Evolutionary conservation across 2,329 filamentous ascomycete genomes (phyloP).

Genomic region (Cytospora schulzeri): DNA sequence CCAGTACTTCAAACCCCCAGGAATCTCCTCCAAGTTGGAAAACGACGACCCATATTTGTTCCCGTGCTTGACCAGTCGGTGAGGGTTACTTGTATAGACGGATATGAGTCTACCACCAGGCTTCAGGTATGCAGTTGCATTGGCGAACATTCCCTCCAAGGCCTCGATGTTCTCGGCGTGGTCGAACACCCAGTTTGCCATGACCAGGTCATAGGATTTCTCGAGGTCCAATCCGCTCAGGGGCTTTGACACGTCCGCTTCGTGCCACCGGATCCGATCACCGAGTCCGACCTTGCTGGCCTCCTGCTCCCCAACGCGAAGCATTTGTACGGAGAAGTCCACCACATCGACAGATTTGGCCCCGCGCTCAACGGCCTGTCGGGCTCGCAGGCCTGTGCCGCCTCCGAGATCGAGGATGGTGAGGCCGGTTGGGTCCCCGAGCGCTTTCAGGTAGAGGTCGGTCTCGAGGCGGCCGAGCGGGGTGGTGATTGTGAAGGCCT

Average conservation of each 20-base stretch:
- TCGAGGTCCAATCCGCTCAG: conserved; percentile 22
- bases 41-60: not conserved
- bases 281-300: not conserved
- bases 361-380: conserved; percentile 32
- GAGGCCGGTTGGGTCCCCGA: conserved; percentile 33
- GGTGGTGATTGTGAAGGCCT: conserved; percentile 1
- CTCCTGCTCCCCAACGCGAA: conserved; percentile 29
- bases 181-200: conserved; percentile 30
- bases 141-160: conserved; percentile 30
- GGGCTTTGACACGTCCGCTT: conserved; percentile 27
- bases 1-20: conserved; percentile 19
- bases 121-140: conserved; percentile 23
- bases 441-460: conserved; percentile 29
- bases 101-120: conserved; percentile 29
- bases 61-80: not conserved
- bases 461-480: conserved; percentile 24
- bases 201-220: conserved; percentile 29
- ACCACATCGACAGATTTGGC: conserved; percentile 35
- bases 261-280: conserved; percentile 25
- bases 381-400: conserved; percentile 35
- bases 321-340: conserved; percentile 35
- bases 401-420: conserved; percentile 37
- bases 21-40: not conserved
- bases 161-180: conserved; percentile 18
- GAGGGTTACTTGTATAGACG: conserved; percentile 24